Conservation (phyloP, 2,329 filamentous ascomycete species). For the Kalmusia sp. region DNA sequence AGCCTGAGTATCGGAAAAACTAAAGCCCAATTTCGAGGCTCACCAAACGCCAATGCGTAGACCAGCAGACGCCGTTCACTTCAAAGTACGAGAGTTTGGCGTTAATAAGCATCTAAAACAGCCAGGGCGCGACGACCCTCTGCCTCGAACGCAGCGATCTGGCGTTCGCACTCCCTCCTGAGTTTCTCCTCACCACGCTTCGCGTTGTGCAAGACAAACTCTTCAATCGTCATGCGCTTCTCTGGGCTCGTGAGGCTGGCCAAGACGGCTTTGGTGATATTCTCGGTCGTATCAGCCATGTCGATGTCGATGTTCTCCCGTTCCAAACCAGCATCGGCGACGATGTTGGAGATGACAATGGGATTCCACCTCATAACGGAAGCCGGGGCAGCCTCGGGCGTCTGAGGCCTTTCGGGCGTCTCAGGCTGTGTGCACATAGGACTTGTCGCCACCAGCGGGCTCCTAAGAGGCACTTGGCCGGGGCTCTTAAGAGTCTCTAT, state of each 20-base stretch:
- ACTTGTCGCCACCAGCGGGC: constrained; percentile 46
- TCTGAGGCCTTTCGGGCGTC: constrained; percentile 19
- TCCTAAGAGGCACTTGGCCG: constrained; percentile 5
- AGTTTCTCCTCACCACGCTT: constrained; percentile 79
- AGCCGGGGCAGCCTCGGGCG: not conserved
- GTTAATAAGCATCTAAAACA: constrained; percentile 66
- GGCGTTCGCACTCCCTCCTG: constrained; percentile 79
- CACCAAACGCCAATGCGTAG: constrained; percentile 17
- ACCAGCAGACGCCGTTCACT: too few relatives aligned
- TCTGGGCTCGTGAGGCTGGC: constrained; percentile 75
- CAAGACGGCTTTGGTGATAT: constrained; percentile 59
- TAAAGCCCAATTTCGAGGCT: constrained; percentile 9
- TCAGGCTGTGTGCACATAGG: constrained; percentile 25
- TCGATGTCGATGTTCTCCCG: constrained; percentile 28
- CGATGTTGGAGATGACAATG: constrained; percentile 49
- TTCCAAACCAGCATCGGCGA: constrained; percentile 40
- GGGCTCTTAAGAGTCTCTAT: constrained; percentile 25
- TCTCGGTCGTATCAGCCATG: constrained; percentile 29
- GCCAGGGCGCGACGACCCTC: constrained; percentile 82
- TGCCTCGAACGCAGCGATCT: constrained; percentile 83
- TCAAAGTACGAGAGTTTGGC: too few relatives aligned
- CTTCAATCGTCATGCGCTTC: constrained; percentile 88
- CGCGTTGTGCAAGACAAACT: constrained; percentile 89
- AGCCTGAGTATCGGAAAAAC: constrained; percentile 5
- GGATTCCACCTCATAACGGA: constrained; percentile 67